Percentiles rank a stretch among this genome's conserved stretches.
Conservation (phyloP, 1,139 yeast species). For the Blastobotrys ciferrii region DNA sequence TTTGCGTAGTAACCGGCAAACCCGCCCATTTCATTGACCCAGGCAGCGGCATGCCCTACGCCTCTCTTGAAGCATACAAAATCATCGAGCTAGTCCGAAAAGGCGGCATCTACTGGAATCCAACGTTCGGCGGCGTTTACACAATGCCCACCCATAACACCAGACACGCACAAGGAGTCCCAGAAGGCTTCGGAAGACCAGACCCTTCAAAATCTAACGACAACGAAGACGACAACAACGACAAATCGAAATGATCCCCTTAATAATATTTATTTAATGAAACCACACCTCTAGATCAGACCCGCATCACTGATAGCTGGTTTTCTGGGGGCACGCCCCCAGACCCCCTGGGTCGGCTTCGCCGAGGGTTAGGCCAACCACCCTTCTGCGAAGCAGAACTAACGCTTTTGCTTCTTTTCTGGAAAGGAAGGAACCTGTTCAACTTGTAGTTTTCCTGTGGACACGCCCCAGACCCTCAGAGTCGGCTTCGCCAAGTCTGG, state of each 20-base stretch:
- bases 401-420: no score
- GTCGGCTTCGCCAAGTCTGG: no score
- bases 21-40: slow-evolving; percentile 89
- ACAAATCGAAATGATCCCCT: neutral
- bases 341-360: no score
- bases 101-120: slow-evolving; percentile 70
- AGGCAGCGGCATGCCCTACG: slow-evolving; percentile 73
- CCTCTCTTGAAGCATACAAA: slow-evolving; percentile 75
- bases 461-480: no score
- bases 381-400: no score
- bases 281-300: no score
- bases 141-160: slow-evolving; percentile 54
- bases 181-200: slow-evolving; percentile 52
- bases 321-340: no score
- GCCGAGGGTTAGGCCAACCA: no score
- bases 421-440: no score
- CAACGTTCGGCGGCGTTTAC: slow-evolving; percentile 66
- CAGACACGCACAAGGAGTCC: slow-evolving; percentile 82
- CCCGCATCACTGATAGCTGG: no score
- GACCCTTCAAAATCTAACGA: neutral
- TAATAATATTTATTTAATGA: slow-evolving; percentile 1
- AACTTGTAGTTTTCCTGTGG: no score
- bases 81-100: slow-evolving; percentile 65
- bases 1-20: slow-evolving; percentile 74
- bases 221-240: no score